phyloP scores from a whole-genome alignment of 208 protist species.

The Crithidia fasciculata region DNA sequence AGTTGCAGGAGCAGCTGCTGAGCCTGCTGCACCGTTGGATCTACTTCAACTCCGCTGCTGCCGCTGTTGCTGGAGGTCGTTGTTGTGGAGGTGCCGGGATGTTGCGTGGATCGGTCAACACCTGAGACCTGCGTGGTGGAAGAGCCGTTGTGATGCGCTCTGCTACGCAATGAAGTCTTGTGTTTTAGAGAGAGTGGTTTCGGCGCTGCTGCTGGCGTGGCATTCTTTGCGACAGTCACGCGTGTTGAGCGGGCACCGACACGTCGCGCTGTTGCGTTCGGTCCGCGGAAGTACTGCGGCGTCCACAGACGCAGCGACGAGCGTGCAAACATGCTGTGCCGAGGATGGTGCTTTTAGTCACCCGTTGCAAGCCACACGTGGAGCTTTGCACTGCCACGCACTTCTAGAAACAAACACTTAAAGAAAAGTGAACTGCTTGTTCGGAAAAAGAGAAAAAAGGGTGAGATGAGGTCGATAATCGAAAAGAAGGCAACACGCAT shows the following conservation, averaged over 20 bases:
- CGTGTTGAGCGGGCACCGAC: slow-evolving; percentile 7
- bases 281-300: slow-evolving; percentile 49
- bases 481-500: too few relatives aligned
- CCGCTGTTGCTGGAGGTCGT: too few relatives aligned
- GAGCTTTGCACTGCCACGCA: too few relatives aligned
- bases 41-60: background rate
- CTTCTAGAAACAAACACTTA: too few relatives aligned
- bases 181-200: background rate
- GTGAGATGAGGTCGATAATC: too few relatives aligned
- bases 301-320: slow-evolving; percentile 42
- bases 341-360: background rate
- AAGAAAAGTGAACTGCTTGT: too few relatives aligned
- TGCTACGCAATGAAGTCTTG: background rate
- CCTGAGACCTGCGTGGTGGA: background rate
- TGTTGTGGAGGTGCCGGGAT: background rate
- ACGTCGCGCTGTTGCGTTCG: background rate
- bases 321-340: slow-evolving; percentile 39
- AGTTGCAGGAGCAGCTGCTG: slow-evolving; percentile 16
- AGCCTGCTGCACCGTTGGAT: slow-evolving; percentile 6
- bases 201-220: background rate
- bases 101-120: too few relatives aligned
- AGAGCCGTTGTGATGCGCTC: background rate
- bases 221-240: background rate
- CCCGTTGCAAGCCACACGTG: too few relatives aligned
- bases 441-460: too few relatives aligned